These are phyloP conservation scores for Uronychia binucleata DNA, from an alignment of 73 alveolate genomes.

Conservation along the genomic window DNA sequence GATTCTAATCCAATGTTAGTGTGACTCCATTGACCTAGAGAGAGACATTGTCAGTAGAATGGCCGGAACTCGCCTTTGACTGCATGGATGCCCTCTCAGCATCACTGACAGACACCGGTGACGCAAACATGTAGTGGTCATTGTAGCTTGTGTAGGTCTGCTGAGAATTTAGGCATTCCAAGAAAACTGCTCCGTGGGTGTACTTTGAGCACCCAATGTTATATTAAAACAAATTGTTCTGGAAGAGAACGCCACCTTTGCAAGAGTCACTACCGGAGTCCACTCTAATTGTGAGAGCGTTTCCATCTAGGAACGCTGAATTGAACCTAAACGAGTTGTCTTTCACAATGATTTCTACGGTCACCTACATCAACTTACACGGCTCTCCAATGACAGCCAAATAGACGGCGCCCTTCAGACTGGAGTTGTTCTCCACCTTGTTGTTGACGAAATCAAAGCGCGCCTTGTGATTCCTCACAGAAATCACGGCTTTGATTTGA, in stretches of 20 bases:
- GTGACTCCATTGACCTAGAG: not conserved
- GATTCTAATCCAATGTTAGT: not conserved
- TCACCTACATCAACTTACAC: too few relatives aligned
- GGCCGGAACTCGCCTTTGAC: not conserved
- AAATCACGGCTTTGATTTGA: not conserved
- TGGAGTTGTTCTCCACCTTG: not conserved
- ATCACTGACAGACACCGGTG: not conserved
- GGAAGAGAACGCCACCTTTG: not conserved
- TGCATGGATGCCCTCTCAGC: not conserved
- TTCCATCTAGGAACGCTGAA: not conserved
- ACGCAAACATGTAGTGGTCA: not conserved
- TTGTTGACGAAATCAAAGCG: not conserved
- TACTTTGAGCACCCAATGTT: not conserved
- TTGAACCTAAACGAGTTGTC: not conserved
- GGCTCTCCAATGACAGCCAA: too few relatives aligned
- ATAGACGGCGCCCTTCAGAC: not conserved
- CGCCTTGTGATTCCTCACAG: not conserved
- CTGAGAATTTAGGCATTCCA: not conserved
- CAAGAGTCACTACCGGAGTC: not conserved
- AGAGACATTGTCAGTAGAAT: not conserved
- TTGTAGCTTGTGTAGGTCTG: not conserved
- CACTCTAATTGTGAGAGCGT: not conserved
- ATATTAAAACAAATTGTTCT: not conserved
- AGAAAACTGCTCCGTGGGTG: not conserved
- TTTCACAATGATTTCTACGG: too few relatives aligned